These are phyloP conservation scores for Debaryomycetaceae sp. DNA, from an alignment of 1,139 yeast genomes.

Conservation along the genomic window DNA sequence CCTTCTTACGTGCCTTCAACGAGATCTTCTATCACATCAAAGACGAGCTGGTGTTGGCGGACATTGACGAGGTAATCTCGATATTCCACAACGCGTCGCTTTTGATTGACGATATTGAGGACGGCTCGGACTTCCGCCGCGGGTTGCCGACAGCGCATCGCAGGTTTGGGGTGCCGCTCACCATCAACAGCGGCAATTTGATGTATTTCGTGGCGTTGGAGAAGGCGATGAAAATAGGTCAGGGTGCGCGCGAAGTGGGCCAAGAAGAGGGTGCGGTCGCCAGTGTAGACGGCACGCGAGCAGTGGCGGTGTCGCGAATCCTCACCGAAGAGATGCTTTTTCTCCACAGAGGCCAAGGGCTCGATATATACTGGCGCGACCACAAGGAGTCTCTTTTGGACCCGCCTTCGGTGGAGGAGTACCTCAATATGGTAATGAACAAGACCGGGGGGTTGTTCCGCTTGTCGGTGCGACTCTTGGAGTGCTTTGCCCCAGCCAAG, in stretches of 20 bases:
- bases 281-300: not conserved
- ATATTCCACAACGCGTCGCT: conserved; percentile 28
- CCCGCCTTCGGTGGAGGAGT: conserved; percentile 67
- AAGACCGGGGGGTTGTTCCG: conserved; percentile 89
- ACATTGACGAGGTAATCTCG: conserved; percentile 23
- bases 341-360: conserved; percentile 84
- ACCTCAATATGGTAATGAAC: conserved; percentile 75
- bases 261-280: too few species aligned
- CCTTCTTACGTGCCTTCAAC: conserved; percentile 30
- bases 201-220: conserved; percentile 72
- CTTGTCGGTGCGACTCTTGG: conserved; percentile 64
- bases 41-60: conserved; percentile 13
- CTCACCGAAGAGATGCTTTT: conserved; percentile 70
- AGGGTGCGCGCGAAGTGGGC: too few species aligned
- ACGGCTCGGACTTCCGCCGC: conserved; percentile 61
- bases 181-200: conserved; percentile 78
- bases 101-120: conserved; percentile 82
- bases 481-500: conserved; percentile 19
- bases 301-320: conserved; percentile 24
- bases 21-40: conserved; percentile 25
- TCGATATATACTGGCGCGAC: conserved; percentile 88
- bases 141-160: conserved; percentile 78
- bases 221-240: conserved; percentile 38
- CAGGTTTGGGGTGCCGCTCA: conserved; percentile 69
- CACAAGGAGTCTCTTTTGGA: conserved; percentile 21